phyloP scores from a whole-genome alignment of 345 rosid genomes.

The Mallotus nudiflorus region DNA sequence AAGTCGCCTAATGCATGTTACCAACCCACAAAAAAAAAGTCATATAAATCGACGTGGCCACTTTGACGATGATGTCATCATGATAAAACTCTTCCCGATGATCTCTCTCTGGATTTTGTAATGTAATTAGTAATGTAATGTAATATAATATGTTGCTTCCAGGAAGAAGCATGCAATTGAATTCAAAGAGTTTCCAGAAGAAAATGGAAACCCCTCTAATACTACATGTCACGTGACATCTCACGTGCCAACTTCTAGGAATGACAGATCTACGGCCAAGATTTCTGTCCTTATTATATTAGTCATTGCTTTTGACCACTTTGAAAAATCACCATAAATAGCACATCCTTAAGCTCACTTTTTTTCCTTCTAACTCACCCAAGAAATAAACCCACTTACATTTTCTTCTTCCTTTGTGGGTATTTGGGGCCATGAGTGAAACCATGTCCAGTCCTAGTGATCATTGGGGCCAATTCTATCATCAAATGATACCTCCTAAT shows the following conservation, averaged over 20 bases:
- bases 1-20: too few relatives aligned
- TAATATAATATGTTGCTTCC: too few relatives aligned
- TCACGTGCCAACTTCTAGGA: background rate
- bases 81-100: too few relatives aligned
- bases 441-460: conserved; percentile 65
- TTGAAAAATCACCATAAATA: conserved; percentile 36
- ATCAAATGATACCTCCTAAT: conserved; percentile 41
- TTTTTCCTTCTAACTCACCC: conserved; percentile 23
- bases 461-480: conserved; percentile 61
- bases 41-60: too few relatives aligned
- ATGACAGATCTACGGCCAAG: conserved; percentile 27
- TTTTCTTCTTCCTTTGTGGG: too few relatives aligned
- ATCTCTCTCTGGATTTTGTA: too few relatives aligned
- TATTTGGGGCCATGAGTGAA: conserved; percentile 35
- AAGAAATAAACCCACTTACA: background rate
- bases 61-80: too few relatives aligned
- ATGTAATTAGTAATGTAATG: too few relatives aligned
- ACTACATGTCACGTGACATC: background rate
- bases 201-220: background rate
- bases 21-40: too few relatives aligned
- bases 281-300: conserved; percentile 18
- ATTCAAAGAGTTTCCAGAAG: background rate
- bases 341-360: background rate
- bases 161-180: too few relatives aligned
- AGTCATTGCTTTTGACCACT: conserved; percentile 39